Percentiles rank a stretch among this genome's conserved stretches.
phyloP scores from a whole-genome alignment of 2,329 filamentous ascomycete species.

The Albophoma yamanashiensis region DNA sequence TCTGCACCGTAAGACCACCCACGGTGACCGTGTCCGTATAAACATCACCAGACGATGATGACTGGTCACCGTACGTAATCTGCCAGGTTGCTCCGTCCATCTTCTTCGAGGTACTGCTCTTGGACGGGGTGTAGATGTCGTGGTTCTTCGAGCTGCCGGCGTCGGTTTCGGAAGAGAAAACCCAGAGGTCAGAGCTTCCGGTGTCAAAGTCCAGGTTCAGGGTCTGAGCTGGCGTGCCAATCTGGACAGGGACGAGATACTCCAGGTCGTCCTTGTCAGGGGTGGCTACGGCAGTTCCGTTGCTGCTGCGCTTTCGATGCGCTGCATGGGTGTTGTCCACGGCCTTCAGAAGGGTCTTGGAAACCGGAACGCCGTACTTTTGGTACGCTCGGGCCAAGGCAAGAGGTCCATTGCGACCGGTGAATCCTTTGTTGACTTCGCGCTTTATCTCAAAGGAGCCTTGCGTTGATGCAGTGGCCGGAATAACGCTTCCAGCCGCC shows the following conservation, averaged over 20 bases:
- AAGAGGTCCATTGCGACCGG: not conserved
- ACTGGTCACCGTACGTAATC: constrained; percentile 33
- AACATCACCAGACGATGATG: constrained; percentile 28
- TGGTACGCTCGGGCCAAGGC: constrained; percentile 17
- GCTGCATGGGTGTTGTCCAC: constrained; percentile 9
- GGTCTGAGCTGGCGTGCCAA: constrained; percentile 32
- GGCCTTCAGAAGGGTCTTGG: constrained; percentile 15
- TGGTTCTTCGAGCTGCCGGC: constrained; percentile 24
- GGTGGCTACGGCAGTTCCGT: not conserved
- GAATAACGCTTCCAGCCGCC: not conserved
- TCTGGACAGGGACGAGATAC: constrained; percentile 27
- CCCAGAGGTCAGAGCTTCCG: constrained; percentile 36
- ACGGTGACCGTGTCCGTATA: constrained; percentile 31
- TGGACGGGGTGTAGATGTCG: constrained; percentile 24
- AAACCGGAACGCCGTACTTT: constrained; percentile 24
- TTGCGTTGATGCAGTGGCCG: not conserved
- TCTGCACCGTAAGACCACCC: constrained; percentile 25
- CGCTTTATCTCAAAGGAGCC: not conserved
- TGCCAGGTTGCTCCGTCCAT: constrained; percentile 26
- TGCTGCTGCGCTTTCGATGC: not conserved
- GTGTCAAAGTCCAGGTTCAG: constrained; percentile 35
- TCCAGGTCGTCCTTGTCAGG: constrained; percentile 17
- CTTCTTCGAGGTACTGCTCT: constrained; percentile 26
- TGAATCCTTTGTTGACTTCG: not conserved
- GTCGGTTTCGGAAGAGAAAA: constrained; percentile 32